These are phyloP conservation scores for Pneumocystis sp. DNA, from an alignment of 1,139 yeast genomes.

Conservation along the genomic window DNA sequence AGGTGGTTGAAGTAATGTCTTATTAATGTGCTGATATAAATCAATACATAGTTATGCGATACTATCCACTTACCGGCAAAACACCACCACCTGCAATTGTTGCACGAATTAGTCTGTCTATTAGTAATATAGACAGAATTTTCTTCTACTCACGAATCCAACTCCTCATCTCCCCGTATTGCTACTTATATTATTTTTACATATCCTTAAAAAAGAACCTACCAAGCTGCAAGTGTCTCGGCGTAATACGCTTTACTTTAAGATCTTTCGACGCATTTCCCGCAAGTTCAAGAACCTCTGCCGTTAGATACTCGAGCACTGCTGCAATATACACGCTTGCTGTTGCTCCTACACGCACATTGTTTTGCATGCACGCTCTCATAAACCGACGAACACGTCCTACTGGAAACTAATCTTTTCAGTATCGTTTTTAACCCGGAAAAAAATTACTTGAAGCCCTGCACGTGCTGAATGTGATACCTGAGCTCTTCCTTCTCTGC, in stretches of 20 bases:
- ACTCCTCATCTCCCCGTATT: slow-evolving; percentile 96
- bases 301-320: slow-evolving; percentile 90
- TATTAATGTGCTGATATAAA: not conserved
- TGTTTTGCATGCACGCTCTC: slow-evolving; percentile 81
- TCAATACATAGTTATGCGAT: slow-evolving; percentile 61
- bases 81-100: slow-evolving; percentile 99
- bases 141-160: slow-evolving; percentile 34
- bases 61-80: slow-evolving; percentile 42
- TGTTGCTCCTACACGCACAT: slow-evolving; percentile 66
- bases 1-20: not conserved
- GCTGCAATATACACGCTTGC: slow-evolving; percentile 96
- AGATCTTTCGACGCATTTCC: slow-evolving; percentile 98
- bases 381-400: slow-evolving; percentile 96
- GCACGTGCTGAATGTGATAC: slow-evolving; percentile 89
- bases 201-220: not conserved
- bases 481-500: slow-evolving; percentile 44
- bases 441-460: slow-evolving; percentile 45
- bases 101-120: slow-evolving; percentile 55
- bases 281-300: slow-evolving; percentile 95
- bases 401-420: slow-evolving; percentile 51
- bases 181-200: slow-evolving; percentile 29
- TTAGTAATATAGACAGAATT: not conserved
- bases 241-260: slow-evolving; percentile 96
- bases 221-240: slow-evolving; percentile 82
- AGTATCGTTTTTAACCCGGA: not conserved